Base-by-base conservation (phyloP, 1,284 basidiomycete genomes). In the Peniophora sp. region DNA sequence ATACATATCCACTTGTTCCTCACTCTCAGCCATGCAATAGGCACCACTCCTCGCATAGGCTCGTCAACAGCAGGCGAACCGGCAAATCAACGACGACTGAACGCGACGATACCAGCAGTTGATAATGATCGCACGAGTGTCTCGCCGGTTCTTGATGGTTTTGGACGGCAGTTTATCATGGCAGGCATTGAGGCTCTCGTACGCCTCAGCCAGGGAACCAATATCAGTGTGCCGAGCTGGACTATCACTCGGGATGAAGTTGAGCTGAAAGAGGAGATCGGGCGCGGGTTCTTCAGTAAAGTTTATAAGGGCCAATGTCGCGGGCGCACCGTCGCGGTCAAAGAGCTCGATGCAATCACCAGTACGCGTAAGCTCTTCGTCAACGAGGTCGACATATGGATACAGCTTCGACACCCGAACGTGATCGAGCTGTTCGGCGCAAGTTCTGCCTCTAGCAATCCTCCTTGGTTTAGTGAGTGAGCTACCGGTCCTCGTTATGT, bases 191-290 rank as follows among this genome's bases (percentile, higher is more conserved):
- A 85, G 61, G 63, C 75, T 50, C 67, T 69, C 65, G 67, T 66
- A 58, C 67, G 76, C 53, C 54, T 79, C 55, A 73, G 71, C 52
- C 38, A 53, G 35, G 62, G 62, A 12, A 47, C 53, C 1, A 64
- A 64, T 44, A 55, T 65, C 16, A 69, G 70, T 48, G 63, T 88
- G 25, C 85, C 86, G 1, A 76, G 71, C 54, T 88, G 85, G 85
- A 85, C 84, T 2, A 88, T 88, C 58, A 89, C 85, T 11, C 60
- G 78, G 49, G 83, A 81, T 57, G 84, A 87, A 64, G 74, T 86
- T 19, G 77, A 80, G 55, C 71, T 77, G 2, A 79, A 81, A 48
- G 63, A 69, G 55, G 79, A 79, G 64, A 78, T 88, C 54, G 83
- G 85, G 2, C 58, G 78, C 16, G 85, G 85, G 0, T 82, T 77